phyloP scores from a whole-genome alignment of 2,329 filamentous ascomycete genomes.

The Pseudocercospora fijiensis region DNA sequence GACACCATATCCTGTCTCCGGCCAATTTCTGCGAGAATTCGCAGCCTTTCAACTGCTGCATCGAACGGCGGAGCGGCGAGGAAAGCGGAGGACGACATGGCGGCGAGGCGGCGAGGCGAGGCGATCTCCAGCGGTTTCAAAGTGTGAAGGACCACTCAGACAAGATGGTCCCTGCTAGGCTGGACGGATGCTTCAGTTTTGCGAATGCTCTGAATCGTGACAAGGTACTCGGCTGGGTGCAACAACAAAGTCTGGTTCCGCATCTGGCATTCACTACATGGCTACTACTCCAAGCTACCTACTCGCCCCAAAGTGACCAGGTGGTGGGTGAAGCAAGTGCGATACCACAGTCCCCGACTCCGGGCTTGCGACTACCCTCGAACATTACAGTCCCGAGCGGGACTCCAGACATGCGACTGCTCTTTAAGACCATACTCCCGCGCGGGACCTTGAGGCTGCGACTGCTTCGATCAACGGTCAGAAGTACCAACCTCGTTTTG shows the following conservation, averaged over 20 bases:
- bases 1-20: not conserved
- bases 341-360: not conserved
- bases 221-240: not conserved
- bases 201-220: not conserved
- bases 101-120: not conserved
- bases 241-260: not conserved
- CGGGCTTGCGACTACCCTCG: not conserved
- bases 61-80: not conserved
- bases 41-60: not conserved
- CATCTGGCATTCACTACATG: not conserved
- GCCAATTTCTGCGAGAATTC: not conserved
- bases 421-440: not conserved
- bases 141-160: not conserved
- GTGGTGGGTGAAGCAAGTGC: not conserved
- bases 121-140: not conserved
- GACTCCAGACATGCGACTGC: not conserved
- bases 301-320: not conserved
- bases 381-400: not conserved
- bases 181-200: not conserved
- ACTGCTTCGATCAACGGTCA: not conserved
- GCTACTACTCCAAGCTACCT: not conserved
- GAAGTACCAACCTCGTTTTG: not conserved
- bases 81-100: not conserved
- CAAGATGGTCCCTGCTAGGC: not conserved
- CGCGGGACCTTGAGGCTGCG: not conserved